Percentiles rank a stretch among this genome's conserved stretches.
Evolutionary conservation across 208 protist genomes (phyloP).

Genomic region (Acanthamoeba comandoni): DNA sequence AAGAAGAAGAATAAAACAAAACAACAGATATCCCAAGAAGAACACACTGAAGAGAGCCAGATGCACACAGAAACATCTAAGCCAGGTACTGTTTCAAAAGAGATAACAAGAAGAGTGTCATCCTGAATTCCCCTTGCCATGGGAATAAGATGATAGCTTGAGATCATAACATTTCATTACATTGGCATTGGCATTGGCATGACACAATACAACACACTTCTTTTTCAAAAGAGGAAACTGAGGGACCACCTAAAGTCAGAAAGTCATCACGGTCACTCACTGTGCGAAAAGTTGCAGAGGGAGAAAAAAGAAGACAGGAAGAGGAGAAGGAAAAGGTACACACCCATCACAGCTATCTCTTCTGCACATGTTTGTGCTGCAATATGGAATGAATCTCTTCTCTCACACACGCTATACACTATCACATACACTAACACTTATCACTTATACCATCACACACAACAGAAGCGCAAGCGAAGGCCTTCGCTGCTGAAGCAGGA

Average conservation of each 20-base stretch:
- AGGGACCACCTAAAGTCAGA: conserved; percentile 39
- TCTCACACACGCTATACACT: too few relatives aligned
- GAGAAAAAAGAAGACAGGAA: conserved; percentile 11
- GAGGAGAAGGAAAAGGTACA: conserved; percentile 20
- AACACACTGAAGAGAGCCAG: neutral
- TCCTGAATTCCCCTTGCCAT: too few relatives aligned
- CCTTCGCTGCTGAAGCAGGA: neutral
- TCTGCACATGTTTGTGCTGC: neutral
- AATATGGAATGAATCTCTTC: too few relatives aligned
- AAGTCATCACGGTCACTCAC: conserved; percentile 53
- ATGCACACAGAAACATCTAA: neutral
- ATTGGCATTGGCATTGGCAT: too few relatives aligned
- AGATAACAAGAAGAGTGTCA: conserved; percentile 6
- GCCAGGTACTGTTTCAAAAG: neutral
- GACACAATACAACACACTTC: neutral
- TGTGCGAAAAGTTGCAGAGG: conserved; percentile 24
- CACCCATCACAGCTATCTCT: neutral
- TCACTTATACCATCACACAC: neutral
- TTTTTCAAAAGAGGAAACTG: conserved; percentile 13
- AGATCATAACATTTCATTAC: too few relatives aligned
- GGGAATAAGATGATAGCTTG: too few relatives aligned
- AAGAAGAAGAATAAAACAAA: too few relatives aligned
- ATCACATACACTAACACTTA: neutral
- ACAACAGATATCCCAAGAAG: too few relatives aligned
- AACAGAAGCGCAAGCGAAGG: conserved; percentile 33